These are phyloP conservation scores for Volvox reticuliferus DNA, from an alignment of 139 green algal species.

Conservation along the genomic window DNA sequence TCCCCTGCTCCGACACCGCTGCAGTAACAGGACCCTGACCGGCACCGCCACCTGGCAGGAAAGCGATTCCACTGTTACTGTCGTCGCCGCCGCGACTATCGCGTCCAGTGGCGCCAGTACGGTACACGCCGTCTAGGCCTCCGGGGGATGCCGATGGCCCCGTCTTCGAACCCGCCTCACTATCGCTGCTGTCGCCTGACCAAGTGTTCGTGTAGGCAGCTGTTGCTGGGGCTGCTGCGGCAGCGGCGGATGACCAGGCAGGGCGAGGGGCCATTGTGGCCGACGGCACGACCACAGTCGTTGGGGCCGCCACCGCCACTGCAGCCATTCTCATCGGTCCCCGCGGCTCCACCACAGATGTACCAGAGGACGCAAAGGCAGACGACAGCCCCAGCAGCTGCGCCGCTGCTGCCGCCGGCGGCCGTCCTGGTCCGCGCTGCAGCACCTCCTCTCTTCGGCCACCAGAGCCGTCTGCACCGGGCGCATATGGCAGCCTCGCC, in stretches of 20 bases:
- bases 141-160: neutral
- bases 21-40: neutral
- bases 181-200: slow-evolving; percentile 16
- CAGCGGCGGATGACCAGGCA: neutral
- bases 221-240: neutral
- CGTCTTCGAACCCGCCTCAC: neutral
- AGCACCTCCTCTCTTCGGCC: neutral
- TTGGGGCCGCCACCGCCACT: neutral
- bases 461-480: neutral
- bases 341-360: too few species aligned
- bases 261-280: neutral
- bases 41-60: neutral
- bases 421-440: slow-evolving; percentile 27
- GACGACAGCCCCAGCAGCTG: neutral
- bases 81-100: neutral
- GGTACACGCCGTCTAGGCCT: neutral
- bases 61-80: neutral
- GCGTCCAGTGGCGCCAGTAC: neutral
- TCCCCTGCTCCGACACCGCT: neutral
- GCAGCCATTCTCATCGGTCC: neutral
- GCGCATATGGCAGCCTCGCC: neutral
- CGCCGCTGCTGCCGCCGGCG: neutral
- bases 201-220: neutral
- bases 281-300: neutral
- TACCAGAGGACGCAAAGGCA: too few species aligned